Evolutionary conservation across 2,329 filamentous ascomycete genomes (phyloP).

Genomic region (Apiospora aurea): DNA sequence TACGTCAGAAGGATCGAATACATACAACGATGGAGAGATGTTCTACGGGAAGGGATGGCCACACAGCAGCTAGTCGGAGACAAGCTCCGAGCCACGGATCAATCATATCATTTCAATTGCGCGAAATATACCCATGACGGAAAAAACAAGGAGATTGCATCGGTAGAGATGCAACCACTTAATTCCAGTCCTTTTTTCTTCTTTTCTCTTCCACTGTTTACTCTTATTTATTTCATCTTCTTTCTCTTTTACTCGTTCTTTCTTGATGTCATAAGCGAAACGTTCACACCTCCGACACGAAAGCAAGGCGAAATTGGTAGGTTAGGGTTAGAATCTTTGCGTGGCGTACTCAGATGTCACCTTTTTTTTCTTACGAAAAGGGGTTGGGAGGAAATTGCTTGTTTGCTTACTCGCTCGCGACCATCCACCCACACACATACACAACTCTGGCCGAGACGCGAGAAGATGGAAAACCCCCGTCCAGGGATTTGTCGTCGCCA

Average conservation of each 20-base stretch:
- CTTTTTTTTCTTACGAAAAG: background rate
- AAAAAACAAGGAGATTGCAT: background rate
- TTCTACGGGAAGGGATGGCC: background rate
- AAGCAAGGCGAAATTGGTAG: slow-evolving; percentile 18
- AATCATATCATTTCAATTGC: slow-evolving; percentile 10
- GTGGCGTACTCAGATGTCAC: slow-evolving; percentile 9
- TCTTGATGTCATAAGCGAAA: slow-evolving; percentile 5
- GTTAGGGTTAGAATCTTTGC: slow-evolving; percentile 1
- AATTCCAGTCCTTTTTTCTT: slow-evolving; percentile 1
- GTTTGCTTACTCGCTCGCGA: background rate
- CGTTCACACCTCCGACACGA: background rate
- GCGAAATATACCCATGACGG: slow-evolving; percentile 15
- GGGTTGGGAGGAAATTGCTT: background rate
- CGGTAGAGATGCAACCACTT: background rate
- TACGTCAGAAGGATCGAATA: background rate
- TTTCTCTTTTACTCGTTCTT: background rate
- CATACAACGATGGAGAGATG: background rate
- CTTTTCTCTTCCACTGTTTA: background rate
- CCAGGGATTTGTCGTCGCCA: background rate
- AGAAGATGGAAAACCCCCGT: background rate
- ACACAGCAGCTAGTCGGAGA: slow-evolving; percentile 10
- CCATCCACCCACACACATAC: background rate
- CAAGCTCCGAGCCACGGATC: slow-evolving; percentile 7
- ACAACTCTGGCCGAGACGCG: background rate
- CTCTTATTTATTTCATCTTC: background rate